phyloP scores from a whole-genome alignment of 805 yeast genomes.

The Candida michaelii region DNA sequence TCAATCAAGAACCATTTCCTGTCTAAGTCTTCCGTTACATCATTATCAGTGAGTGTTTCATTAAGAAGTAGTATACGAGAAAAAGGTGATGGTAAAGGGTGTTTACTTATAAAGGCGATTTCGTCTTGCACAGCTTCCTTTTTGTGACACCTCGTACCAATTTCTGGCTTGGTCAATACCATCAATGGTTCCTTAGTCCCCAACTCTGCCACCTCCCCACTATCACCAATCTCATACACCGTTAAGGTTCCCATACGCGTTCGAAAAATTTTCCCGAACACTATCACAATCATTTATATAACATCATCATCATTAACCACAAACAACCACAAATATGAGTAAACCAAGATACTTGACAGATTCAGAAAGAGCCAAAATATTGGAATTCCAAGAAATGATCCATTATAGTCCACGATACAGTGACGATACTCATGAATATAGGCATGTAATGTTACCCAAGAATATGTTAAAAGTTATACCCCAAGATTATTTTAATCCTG shows the following conservation, averaged over 20 bases:
- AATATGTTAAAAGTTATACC: conserved; percentile 94
- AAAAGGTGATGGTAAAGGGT: background rate
- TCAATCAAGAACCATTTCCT: background rate
- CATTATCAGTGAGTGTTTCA: background rate
- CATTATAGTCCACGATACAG: conserved; percentile 93
- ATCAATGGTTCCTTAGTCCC: no score
- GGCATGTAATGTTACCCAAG: conserved; percentile 97
- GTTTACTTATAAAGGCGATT: background rate
- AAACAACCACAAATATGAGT: conserved; percentile 22
- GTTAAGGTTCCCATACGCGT: conserved; percentile 6
- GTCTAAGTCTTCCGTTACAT: background rate
- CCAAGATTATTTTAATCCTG: conserved; percentile 87
- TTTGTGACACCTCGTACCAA: no score
- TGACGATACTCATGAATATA: conserved; percentile 88
- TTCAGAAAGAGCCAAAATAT: conserved; percentile 78
- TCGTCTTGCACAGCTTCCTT: background rate
- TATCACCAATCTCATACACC: conserved; percentile 1
- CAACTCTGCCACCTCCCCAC: background rate
- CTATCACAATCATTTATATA: no score
- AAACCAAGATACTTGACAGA: conserved; percentile 76
- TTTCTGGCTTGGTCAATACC: no score
- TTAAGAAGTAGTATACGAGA: background rate
- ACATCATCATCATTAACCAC: background rate
- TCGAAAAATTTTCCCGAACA: conserved; percentile 2
- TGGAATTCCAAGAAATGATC: conserved; percentile 89